Conservation (phyloP, 2,329 filamentous ascomycete species). For the Pseudogymnoascus sp. region DNA sequence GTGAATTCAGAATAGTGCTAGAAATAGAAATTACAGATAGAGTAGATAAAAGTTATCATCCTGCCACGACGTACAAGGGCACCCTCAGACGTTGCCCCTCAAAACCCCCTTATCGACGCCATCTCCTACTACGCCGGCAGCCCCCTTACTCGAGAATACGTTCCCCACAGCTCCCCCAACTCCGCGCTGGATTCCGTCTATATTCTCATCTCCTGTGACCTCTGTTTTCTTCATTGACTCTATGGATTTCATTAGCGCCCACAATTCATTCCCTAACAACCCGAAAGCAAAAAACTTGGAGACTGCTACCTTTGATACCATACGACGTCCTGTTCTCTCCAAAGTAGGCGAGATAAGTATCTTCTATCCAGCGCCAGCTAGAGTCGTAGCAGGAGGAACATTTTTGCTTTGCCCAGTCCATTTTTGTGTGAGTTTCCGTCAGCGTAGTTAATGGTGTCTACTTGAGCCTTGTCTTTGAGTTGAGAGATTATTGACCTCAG, state of each 20-base stretch:
- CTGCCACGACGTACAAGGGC: neutral
- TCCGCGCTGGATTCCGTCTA: conserved; percentile 21
- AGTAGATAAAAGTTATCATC: conserved; percentile 15
- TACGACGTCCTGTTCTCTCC: conserved; percentile 25
- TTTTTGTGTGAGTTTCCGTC: neutral
- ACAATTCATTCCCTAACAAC: neutral
- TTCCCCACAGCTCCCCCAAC: conserved; percentile 19
- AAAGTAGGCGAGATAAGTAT: conserved; percentile 25
- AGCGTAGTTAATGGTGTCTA: neutral
- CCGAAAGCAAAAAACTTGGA: neutral
- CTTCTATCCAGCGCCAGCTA: conserved; percentile 22
- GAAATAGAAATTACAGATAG: conserved; percentile 18
- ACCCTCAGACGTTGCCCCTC: conserved; percentile 16
- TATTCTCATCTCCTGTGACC: conserved; percentile 23
- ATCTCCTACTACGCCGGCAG: conserved; percentile 18
- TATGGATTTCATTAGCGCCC: conserved; percentile 7
- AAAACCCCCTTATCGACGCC: conserved; percentile 20
- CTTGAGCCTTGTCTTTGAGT: neutral
- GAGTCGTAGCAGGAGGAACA: conserved; percentile 18
- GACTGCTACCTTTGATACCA: conserved; percentile 21
- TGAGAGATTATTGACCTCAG: neutral
- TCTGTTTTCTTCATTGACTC: conserved; percentile 21
- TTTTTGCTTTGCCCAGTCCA: conserved; percentile 11
- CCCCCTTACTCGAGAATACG: conserved; percentile 15
- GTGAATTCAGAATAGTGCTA: neutral